Evolutionary conservation across 371 early-diverging fungal species (phyloP), one percentile per base, ranked within the genome.

Genomic region (Mucor lusitanicus): DNA sequence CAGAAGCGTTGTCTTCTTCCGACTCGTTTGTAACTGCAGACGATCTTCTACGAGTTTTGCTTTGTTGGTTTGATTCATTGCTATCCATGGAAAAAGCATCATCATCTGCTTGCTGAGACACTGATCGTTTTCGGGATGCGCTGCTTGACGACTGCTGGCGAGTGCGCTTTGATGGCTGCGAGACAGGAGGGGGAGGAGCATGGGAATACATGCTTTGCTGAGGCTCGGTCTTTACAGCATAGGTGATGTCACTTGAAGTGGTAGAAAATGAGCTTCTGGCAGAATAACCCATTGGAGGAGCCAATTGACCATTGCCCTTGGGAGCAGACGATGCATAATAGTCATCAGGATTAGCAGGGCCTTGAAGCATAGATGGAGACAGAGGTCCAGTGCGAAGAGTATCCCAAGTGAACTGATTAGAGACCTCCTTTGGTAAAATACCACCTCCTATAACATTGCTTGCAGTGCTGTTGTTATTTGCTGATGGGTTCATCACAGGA

Each of bases 321-420:
- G n/a, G 15, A 15, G 27, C 46, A 3, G 27, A 7, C n/a, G 28
- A 44, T 27, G 42, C 7, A 65, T 59, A 56, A 13, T 72, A 76
- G 8, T 77, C 76, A 32, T 77, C 78, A 21, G 85, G 79, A 21
- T 82, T 81, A 39, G 85, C 83, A n/a, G 92, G 92, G 0, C 89
- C 89, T 37, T 83, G 83, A 19, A 92, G 72, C 90, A 92, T 91
- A 25, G 90, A 89, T 9, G 92, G 92, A 15, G 92, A 92, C 35
- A 92, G 74, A 1, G 92, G 91, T 4, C 92, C 92, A 64, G 85
- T 83, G n/a, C 91, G 87, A 32, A 92, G 79, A 6, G 90, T 75
- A 57, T 87, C 88, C 90, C 90, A 90, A 4, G 76, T 82, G 70
- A 80, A 84, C 63, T 86, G 80, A 59, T 79, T 76, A 12, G 79